These are phyloP conservation scores for Podaxis pistillaris DNA, from an alignment of 768 basidiomycete species.

Conservation along the genomic window DNA sequence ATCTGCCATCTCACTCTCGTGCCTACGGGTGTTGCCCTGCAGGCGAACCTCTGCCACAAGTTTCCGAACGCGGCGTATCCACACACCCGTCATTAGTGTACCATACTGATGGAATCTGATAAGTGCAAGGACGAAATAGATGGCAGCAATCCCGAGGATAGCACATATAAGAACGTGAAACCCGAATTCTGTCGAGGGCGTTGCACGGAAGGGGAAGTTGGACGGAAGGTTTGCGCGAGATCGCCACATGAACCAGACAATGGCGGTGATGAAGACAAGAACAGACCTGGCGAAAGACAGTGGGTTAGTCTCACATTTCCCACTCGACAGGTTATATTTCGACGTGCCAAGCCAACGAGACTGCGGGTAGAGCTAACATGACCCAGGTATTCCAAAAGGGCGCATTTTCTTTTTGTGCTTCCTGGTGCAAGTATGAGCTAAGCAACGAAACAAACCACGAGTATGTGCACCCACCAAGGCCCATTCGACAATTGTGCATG, in stretches of 20 bases:
- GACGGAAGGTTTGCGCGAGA: neutral
- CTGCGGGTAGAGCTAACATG: constrained; percentile 54
- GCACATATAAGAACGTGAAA: neutral
- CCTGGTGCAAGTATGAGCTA: constrained; percentile 30
- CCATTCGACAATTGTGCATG: constrained; percentile 62
- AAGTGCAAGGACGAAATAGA: neutral
- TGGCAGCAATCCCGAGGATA: neutral
- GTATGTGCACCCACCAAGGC: constrained; percentile 41
- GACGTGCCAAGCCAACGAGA: constrained; percentile 58
- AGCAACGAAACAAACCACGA: neutral
- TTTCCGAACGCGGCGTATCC: neutral
- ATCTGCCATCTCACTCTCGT: no score
- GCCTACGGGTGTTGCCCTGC: no score
- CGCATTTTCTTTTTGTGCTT: constrained; percentile 38
- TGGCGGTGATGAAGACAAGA: neutral
- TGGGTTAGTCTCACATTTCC: neutral
- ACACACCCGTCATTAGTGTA: constrained; percentile 17
- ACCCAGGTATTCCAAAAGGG: constrained; percentile 66
- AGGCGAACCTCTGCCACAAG: neutral
- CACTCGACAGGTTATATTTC: neutral
- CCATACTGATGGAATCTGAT: neutral
- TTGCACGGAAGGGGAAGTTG: neutral
- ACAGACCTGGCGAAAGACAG: neutral
- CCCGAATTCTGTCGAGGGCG: neutral
- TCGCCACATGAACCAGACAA: neutral